These are phyloP conservation scores for Lipomyces yamadae DNA, from an alignment of 805 yeast genomes.

Conservation along the genomic window DNA sequence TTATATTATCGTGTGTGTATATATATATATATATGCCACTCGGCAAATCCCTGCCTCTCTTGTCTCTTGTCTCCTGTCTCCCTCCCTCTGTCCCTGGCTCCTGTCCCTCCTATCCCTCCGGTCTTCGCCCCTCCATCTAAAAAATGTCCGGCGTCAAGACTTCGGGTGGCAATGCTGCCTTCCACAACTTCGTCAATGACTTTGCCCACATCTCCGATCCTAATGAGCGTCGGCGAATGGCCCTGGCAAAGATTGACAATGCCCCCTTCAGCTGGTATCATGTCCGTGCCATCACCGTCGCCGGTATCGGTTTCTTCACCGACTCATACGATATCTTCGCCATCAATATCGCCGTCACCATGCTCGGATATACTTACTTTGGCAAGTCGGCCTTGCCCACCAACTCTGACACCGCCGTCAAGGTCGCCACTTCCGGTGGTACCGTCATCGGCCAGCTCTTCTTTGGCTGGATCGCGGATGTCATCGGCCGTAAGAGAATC, in stretches of 20 bases:
- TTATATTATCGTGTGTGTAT: no score
- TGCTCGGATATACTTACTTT: constrained; percentile 82
- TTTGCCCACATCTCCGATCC: constrained; percentile 63
- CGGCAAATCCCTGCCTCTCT: no score
- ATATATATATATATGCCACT: no score
- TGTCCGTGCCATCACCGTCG: constrained; percentile 44
- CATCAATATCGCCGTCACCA: constrained; percentile 77
- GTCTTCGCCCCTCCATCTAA: background rate
- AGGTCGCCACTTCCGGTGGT: constrained; percentile 91
- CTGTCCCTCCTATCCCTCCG: no score
- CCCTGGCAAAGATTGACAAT: constrained; percentile 62
- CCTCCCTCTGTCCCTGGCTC: no score
- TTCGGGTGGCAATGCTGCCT: constrained; percentile 61
- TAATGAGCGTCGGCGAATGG: constrained; percentile 62
- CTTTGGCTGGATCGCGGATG: constrained; percentile 83
- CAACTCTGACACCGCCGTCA: constrained; percentile 75
- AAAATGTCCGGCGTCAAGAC: constrained; percentile 18
- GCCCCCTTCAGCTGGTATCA: constrained; percentile 66
- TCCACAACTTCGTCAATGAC: constrained; percentile 59
- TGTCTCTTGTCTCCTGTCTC: no score
- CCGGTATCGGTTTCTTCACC: constrained; percentile 92
- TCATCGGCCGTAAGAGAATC: constrained; percentile 81
- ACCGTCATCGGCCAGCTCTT: constrained; percentile 89
- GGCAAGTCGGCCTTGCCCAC: constrained; percentile 63
- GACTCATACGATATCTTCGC: constrained; percentile 94